Conservation (phyloP, 164 flowering plant genomes). For the Sedum album region DNA sequence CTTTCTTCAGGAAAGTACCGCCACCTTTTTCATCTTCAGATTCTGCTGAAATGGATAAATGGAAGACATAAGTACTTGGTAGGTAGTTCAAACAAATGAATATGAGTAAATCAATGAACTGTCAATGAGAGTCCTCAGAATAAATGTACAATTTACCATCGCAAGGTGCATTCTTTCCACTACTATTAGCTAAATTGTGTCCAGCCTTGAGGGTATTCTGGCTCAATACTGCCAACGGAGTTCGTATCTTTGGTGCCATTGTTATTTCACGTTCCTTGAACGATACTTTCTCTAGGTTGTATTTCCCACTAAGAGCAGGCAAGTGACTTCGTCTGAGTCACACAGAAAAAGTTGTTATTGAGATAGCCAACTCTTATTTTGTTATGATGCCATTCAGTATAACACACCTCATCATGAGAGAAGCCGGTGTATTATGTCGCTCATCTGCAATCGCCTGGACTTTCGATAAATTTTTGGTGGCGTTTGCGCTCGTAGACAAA, state of each 20-base stretch:
- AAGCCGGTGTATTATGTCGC: conserved; percentile 21
- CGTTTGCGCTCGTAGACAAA: conserved; percentile 42
- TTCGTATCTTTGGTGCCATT: conserved; percentile 39
- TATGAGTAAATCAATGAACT: not conserved
- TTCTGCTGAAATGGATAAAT: conserved; percentile 10
- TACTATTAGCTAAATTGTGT: conserved; percentile 17
- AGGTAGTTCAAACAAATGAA: not conserved
- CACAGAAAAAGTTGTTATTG: conserved; percentile 3
- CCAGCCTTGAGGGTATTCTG: conserved; percentile 33
- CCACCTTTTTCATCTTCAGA: conserved; percentile 25
- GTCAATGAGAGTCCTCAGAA: not conserved
- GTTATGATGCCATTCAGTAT: not conserved
- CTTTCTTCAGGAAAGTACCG: conserved; percentile 66
- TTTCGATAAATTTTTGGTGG: conserved; percentile 47
- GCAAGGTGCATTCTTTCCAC: conserved; percentile 18
- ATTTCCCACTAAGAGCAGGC: conserved; percentile 23
- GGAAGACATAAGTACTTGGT: not conserved
- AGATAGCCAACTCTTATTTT: not conserved
- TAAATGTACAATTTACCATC: conserved; percentile 32
- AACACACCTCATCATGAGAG: conserved; percentile 58
- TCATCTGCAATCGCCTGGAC: conserved; percentile 28
- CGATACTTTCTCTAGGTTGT: conserved; percentile 25
- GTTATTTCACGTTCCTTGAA: conserved; percentile 19
- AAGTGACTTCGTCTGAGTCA: conserved; percentile 41
- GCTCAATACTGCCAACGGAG: conserved; percentile 53